phyloP scores from a whole-genome alignment of 2,329 filamentous ascomycete genomes.

The Fusarium guadeloupense region DNA sequence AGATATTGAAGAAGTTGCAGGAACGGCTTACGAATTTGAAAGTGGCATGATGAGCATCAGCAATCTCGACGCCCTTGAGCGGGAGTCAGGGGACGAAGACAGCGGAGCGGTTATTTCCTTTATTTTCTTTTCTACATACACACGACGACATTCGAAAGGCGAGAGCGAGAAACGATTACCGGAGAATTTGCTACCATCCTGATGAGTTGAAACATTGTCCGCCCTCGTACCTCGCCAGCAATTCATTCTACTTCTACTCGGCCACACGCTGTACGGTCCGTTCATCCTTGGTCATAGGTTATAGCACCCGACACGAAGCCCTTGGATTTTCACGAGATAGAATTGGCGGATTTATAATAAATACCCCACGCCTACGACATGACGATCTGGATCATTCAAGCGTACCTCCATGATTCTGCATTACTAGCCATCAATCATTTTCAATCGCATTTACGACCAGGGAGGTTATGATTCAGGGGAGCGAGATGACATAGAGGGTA shows the following conservation, averaged over 20 bases:
- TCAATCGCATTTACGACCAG: conserved; percentile 36
- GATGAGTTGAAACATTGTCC: conserved; percentile 26
- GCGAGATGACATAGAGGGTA: not conserved
- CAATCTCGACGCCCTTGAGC: not conserved
- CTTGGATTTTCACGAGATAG: conserved; percentile 28
- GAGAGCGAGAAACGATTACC: conserved; percentile 21
- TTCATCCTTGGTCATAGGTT: conserved; percentile 7
- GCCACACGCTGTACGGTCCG: conserved; percentile 28
- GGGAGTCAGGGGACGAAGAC: conserved; percentile 33
- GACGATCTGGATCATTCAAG: conserved; percentile 38
- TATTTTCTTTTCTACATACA: conserved; percentile 17
- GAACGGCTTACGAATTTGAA: conserved; percentile 60
- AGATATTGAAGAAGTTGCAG: conserved; percentile 66
- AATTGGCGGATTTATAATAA: conserved; percentile 11
- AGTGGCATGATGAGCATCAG: conserved; percentile 42
- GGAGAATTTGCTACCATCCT: conserved; percentile 8
- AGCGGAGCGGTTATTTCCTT: conserved; percentile 38
- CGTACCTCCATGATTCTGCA: conserved; percentile 36
- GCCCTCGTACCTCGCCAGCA: conserved; percentile 13
- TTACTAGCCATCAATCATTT: conserved; percentile 38
- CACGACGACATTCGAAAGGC: conserved; percentile 23
- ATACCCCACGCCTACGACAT: conserved; percentile 37
- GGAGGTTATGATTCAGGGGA: conserved; percentile 20
- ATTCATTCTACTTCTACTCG: conserved; percentile 33
- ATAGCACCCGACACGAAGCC: conserved; percentile 22